These are phyloP conservation scores for Chaetomiaceae sp. DNA, from an alignment of 2,329 filamentous ascomycete species.

Conservation along the genomic window DNA sequence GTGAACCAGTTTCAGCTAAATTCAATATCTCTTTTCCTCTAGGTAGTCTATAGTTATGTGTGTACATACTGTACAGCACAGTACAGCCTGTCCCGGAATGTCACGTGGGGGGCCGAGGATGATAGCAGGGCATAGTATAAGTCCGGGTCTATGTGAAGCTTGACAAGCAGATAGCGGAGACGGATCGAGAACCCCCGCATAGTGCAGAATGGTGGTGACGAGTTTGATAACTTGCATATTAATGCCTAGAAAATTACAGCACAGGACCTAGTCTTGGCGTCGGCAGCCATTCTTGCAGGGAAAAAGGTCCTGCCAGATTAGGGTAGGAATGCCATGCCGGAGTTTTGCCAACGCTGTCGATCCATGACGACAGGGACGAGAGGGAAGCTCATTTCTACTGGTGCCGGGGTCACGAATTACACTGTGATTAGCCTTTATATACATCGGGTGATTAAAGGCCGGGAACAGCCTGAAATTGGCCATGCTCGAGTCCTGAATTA, in stretches of 20 bases:
- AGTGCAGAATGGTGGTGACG: background rate
- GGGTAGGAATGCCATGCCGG: background rate
- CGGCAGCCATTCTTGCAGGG: background rate
- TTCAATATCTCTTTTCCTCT: too few species aligned
- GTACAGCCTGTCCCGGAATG: too few species aligned
- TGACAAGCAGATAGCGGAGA: background rate
- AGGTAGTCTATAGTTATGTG: too few species aligned
- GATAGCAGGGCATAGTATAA: background rate
- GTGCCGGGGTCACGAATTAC: background rate
- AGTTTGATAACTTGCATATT: too few species aligned
- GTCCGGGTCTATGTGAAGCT: background rate
- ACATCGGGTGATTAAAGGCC: background rate
- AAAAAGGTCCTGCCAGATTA: background rate
- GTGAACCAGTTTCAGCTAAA: too few species aligned
- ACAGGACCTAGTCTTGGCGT: background rate
- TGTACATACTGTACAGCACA: too few species aligned
- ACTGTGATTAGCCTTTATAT: background rate
- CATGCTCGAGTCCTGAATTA: too few species aligned
- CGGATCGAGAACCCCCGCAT: background rate
- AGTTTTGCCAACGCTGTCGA: background rate
- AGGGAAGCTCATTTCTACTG: background rate
- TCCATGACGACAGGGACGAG: background rate
- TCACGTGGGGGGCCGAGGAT: too few species aligned
- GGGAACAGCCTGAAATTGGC: background rate
- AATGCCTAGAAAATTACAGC: background rate